Evolutionary conservation across 495 filamentous ascomycete species (phyloP).

Genomic region (Apodospora peruviana): DNA sequence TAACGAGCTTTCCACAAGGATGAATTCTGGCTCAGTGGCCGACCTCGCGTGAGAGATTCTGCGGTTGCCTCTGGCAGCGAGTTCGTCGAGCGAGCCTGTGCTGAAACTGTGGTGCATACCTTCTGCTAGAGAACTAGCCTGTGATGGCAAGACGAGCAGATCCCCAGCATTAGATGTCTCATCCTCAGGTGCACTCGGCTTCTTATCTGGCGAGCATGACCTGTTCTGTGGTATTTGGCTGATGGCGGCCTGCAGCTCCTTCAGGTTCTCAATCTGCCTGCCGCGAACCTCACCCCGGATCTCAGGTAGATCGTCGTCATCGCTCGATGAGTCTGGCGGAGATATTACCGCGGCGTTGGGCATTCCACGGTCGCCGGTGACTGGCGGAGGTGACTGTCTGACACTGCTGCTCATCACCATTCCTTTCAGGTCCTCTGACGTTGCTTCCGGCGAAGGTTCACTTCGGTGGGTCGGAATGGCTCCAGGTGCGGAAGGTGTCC

Average conservation of each 20-base stretch:
- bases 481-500: constrained; percentile 37
- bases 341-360: constrained; percentile 78
- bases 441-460: constrained; percentile 38
- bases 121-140: constrained; percentile 28
- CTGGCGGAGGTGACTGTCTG: constrained; percentile 73
- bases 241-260: constrained; percentile 79
- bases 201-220: constrained; percentile 52
- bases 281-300: constrained; percentile 27
- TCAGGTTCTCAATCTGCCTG: constrained; percentile 57
- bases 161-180: constrained; percentile 21
- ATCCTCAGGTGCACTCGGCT: constrained; percentile 13
- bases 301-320: constrained; percentile 65
- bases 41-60: constrained; percentile 73
- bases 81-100: constrained; percentile 26
- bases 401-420: constrained; percentile 48
- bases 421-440: constrained; percentile 46
- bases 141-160: constrained; percentile 25
- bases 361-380: constrained; percentile 60
- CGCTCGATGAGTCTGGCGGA: constrained; percentile 82
- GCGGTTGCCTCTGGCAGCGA: constrained; percentile 24
- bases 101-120: constrained; percentile 32
- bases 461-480: constrained; percentile 23
- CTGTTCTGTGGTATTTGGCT: constrained; percentile 68
- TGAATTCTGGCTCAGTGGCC: constrained; percentile 67
- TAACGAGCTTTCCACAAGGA: constrained; percentile 42